Evolutionary conservation across 2,329 filamentous ascomycete genomes (phyloP), one percentile per base, ranked within the genome.

Genomic region (Cladosporium austrohemisphaericum): DNA sequence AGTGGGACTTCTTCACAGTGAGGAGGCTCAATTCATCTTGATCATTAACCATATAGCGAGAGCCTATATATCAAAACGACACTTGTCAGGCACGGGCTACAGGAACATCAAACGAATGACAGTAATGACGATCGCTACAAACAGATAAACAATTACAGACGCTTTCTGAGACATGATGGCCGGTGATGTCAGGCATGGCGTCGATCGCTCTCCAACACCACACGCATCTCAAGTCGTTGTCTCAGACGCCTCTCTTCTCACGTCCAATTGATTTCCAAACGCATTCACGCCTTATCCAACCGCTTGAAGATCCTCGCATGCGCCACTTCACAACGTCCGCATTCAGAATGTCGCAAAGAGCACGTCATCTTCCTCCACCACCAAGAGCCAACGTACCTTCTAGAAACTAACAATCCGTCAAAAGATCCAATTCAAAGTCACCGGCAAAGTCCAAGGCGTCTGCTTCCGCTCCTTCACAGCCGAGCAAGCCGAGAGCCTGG

Each of bases 361-460:
- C 63, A 50, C 8, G 59, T 41, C 23, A 38, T 10, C n/a, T 8
- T 22, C 10, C 38, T 5, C 43, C 29, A 44, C n/a, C 19, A 29
- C 6, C 33, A 33, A 23, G 14, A 26, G 19, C 29, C 4, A 32
- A 20, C n/a, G 37, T n/a, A 19, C 31, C 16, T 23, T 16, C 10
- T 4, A 19, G 14, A 22, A 5, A 31, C 26, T 31, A 18, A 2
- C 8, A 22, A 10, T 14, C 11, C 7, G 10, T 20, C 26, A 9
- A n/a, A 40, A 75, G 73, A 75, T 76, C 51, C 67, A 66, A 8
- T 76, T 70, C 68, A 72, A 65, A 52, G 74, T 76, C 52, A 60
- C 69, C 19, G 74, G 74, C 50, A 57, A 66, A 22, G 73, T 76
- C 29, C 73, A 76, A 62, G 74, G 74, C 29, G 75, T 78, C 54